Evolutionary conservation across 352 stramenopile species (phyloP).

Genomic region (Globisporangium viniferum): DNA sequence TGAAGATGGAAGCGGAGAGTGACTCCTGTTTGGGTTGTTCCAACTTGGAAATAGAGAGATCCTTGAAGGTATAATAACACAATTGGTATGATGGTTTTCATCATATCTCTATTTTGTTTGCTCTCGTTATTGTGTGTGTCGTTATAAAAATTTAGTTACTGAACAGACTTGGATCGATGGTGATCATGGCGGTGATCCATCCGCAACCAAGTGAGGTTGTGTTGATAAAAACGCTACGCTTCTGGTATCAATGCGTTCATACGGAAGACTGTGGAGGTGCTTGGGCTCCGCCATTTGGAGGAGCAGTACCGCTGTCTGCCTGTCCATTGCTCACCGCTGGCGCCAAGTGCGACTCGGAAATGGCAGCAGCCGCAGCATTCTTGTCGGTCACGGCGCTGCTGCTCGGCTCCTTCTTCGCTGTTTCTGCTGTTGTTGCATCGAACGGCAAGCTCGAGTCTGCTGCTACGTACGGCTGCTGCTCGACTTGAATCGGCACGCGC

Average conservation of each 20-base stretch:
- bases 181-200: not conserved
- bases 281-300: not conserved
- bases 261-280: not conserved
- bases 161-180: not conserved
- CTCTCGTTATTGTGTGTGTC: not conserved
- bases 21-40: no score
- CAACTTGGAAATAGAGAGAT: no score
- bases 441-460: not conserved
- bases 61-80: no score
- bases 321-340: not conserved
- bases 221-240: not conserved
- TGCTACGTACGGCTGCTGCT: not conserved
- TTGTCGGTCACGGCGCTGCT: not conserved
- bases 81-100: no score
- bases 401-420: no score
- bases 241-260: not conserved
- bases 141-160: not conserved
- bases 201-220: not conserved
- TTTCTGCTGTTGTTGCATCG: not conserved
- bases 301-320: no score
- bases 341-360: slow-evolving; percentile 2
- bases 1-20: no score
- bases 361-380: not conserved
- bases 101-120: no score
- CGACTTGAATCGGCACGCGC: slow-evolving; percentile 11